Evolutionary conservation across 345 rosid species (phyloP), one percentile per base, ranked within the genome.

Genomic region (Carallia pectinifolia): DNA sequence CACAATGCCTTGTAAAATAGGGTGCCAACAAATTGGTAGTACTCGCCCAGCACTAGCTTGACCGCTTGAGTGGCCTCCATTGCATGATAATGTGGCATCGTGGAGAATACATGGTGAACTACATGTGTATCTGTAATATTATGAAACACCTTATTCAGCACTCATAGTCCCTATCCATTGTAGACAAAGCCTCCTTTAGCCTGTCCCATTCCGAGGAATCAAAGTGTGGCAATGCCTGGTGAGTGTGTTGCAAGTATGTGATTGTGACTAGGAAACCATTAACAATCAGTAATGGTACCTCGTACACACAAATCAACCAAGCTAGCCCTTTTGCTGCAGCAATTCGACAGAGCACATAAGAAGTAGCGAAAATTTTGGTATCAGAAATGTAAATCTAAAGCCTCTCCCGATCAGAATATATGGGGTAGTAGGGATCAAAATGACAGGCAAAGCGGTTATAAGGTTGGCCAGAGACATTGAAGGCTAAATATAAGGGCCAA

Each of bases 401-500:
- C 9, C 77, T 67, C 44, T 67, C 72, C 13, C 40, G 36, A 17
- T 65, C 60, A 7, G 66, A 33, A 52, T 59, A 74, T n/a, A 67
- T 66, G 53, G 72, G 72, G 39, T 72, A 58, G 30, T 67, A 52
- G 18, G 87, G 86, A 66, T 86, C 73, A 23, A 38, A 86, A 59
- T 86, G 87, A 74, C 86, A 78, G 0, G 89, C 79, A 31, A 81
- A 81, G 23, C 87, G 81, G 18, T 80, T 79, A 12, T 83, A 83
- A 6, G 70, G 76, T 23, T 83, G 68, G 27, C 89, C 87, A 1
- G 85, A 80, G 29, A 78, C 84, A 48, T 86, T 86, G 77, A 83
- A 78, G 38, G 77, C 70, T 29, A 86, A 58, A 78, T 85, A 85
- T 10, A 80, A 60, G 13, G 82, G 85, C 89, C 85, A 81, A 47